Evolutionary conservation across 2,329 filamentous ascomycete species (phyloP), one percentile per base, ranked within the genome.

Genomic region (Monilinia fructicola): DNA sequence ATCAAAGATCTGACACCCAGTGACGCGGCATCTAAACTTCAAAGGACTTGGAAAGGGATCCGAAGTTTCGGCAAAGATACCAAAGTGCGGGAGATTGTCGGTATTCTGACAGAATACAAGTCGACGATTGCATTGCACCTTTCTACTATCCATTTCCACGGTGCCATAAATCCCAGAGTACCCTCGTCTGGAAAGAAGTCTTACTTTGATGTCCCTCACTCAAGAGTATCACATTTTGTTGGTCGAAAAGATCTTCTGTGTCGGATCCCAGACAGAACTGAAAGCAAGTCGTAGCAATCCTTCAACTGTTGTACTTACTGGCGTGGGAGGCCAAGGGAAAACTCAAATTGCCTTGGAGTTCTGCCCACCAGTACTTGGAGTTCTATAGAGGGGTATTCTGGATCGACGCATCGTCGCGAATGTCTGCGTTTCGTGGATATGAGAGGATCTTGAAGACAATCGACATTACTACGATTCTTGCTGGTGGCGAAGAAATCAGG

Each of bases 391-490:
- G 63, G 12, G 68, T 72, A 3, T 69, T 74, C 38, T 73, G 71
- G 72, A n/a, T 74, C 5, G 69, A 74, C 65, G 71, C 71, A 31
- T 69, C 53, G 12, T 67, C 66, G 14, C 61, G 50, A 11, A 48
- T 31, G 4, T 64, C 59, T 2, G 60, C 70, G 6, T 38, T n/a
- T 55, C 67, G 67, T 28, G 56, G 63, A n/a, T 73, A 67, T 31
- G 52, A 48, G 11, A 60, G 68, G 7, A 60, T 74, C 44, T 67
- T 71, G 26, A 56, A 69, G 6, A 35, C 55, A 28, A 21, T 71
- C 3, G 50, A 38, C 11, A 67, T 62, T n/a, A 35, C 64, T 28
- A 48, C 21, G 21, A 31, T 67, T 16, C 44, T 44, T 2, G n/a
- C 42, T 48, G 48, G 54, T 40, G 26, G 53, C n/a, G 48, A 42